Evolutionary conservation across 2,329 filamentous ascomycete genomes (phyloP), one percentile per base, ranked within the genome.

Genomic region (Diaporthe aspalathi): DNA sequence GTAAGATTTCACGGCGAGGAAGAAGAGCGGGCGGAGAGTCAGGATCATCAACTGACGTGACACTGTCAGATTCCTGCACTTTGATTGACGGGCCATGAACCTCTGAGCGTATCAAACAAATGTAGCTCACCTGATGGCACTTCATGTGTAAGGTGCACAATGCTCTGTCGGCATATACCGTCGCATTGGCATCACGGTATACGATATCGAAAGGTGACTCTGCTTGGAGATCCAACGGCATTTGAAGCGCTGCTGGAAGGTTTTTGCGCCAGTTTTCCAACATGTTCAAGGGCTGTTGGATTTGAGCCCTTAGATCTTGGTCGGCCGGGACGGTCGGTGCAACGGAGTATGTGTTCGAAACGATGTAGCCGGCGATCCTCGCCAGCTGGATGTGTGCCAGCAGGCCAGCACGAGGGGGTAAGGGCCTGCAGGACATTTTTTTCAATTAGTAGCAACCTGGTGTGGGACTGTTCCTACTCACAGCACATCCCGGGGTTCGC

Each of bases 101-200:
- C 16, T 29, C 27, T 40, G 20, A 65, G 43, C 16, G 24, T 40
- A 27, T 57, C 40, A 11, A 27, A 17, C 35, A 38, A n/a, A 38
- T 53, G 35, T 17, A 54, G 70, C 74, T 74, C 74, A 80, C 80
- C 76, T 83, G 81, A 72, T 87, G 86, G 75, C 84, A 83, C 67
- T 79, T 78, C 85, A 88, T 86, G 72, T 88, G 86, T 53, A 88
- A 76, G 52, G 82, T 77, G 75, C 82, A 84, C 67, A 79, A 78
- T 8, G 83, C 81, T 24, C 84, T 81, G 72, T 87, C 84, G 38
- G 53, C 49, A 24, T 68, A 62, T 3, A 47, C 20, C 16, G 68
- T 24, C 16, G 68, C 60, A 14, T 24, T 40, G 53, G 54, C 76
- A 72, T 80, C 81, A 43, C 80, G 71, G 3, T 77, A 73, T 2